Evolutionary conservation across 2,329 filamentous ascomycete species (phyloP).

Genomic region (Phialophora tarda): DNA sequence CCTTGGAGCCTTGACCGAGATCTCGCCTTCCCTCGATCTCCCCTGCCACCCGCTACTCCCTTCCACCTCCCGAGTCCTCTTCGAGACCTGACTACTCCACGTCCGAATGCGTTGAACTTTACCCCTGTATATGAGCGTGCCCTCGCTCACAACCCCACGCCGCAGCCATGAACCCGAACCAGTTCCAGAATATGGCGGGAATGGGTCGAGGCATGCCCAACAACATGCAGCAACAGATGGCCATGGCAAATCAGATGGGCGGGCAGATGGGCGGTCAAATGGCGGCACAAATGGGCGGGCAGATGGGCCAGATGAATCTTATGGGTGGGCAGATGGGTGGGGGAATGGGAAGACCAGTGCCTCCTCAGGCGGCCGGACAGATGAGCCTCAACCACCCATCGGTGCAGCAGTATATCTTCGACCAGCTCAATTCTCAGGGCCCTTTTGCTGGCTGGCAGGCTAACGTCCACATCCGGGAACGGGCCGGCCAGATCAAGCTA

Average conservation of each 20-base stretch:
- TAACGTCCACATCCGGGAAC: slow-evolving; percentile 48
- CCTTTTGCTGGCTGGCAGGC: slow-evolving; percentile 54
- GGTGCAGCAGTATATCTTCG: slow-evolving; percentile 46
- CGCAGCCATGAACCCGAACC: slow-evolving; percentile 38
- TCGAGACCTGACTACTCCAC: neutral
- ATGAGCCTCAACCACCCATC: slow-evolving; percentile 33
- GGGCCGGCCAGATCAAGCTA: slow-evolving; percentile 51
- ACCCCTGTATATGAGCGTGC: slow-evolving; percentile 17
- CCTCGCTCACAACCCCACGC: slow-evolving; percentile 21
- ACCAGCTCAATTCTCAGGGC: slow-evolving; percentile 49
- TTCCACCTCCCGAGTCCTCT: slow-evolving; percentile 3
- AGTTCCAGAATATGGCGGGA: slow-evolving; percentile 39
- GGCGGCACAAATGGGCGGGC: slow-evolving; percentile 31
- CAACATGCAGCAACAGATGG: slow-evolving; percentile 38
- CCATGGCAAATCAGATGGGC: slow-evolving; percentile 35
- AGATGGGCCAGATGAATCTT: slow-evolving; percentile 27
- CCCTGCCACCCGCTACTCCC: neutral
- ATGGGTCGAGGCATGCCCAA: slow-evolving; percentile 39
- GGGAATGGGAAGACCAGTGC: slow-evolving; percentile 29
- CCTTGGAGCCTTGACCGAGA: slow-evolving; percentile 16
- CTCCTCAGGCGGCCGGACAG: slow-evolving; percentile 31
- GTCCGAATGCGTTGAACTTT: slow-evolving; percentile 25
- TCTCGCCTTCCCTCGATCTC: slow-evolving; percentile 10
- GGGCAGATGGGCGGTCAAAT: slow-evolving; percentile 31
- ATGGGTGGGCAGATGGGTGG: slow-evolving; percentile 28